Base-by-base conservation (phyloP, 1,284 basidiomycete species). In the Trametes hirsuta region DNA sequence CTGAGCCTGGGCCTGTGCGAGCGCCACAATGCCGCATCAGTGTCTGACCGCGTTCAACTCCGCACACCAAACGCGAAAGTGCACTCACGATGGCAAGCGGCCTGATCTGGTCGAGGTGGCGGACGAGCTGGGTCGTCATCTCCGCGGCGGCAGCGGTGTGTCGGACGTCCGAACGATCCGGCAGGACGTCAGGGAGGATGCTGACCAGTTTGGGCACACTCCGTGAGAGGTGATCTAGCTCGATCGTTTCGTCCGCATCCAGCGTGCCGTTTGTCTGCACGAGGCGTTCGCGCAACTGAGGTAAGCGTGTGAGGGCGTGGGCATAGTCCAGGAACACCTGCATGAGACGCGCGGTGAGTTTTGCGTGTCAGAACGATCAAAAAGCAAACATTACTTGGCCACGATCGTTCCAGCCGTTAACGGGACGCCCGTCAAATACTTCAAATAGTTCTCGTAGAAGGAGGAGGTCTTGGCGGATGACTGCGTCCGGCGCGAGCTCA, bases 401-500 rank as follows among this genome's bases (percentile, higher is more conserved):
- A 47, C 88, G 85, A 45, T 86, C 81, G 68, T 87, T 81, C 93
- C 93, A 96, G 2, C 86, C 86, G 34, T 84, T 83, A 2, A 95
- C 84, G 14, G 80, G 74, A 39, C 83, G 83, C 12, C 81, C 82
- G 34, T 80, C 81, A 66, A 98, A 88, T 1, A 82, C 81, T 47
- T 78, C 78, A 67, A 98, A 93, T 11, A 98, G 73, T n/a, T 81
- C 81, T 37, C 79, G 79, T n/a, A 98, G 77, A 8, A 97, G 77
- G 1, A 80, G 82, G 8, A 88, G 74, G 73, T 98, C 96, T 50
- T 88, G 84, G 9, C 93, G 83, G 46, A 98, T 81, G 54, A 98
- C 81, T 0, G 91, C 93, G 68, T 98, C 97, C 1, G 95, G 93
- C 8, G 93, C 94, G n/a, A 99, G 84, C 64, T 95, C 87, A 6